These are phyloP conservation scores for Fraxinus anomala DNA, from an alignment of 257 asterid species.

Conservation along the genomic window DNA sequence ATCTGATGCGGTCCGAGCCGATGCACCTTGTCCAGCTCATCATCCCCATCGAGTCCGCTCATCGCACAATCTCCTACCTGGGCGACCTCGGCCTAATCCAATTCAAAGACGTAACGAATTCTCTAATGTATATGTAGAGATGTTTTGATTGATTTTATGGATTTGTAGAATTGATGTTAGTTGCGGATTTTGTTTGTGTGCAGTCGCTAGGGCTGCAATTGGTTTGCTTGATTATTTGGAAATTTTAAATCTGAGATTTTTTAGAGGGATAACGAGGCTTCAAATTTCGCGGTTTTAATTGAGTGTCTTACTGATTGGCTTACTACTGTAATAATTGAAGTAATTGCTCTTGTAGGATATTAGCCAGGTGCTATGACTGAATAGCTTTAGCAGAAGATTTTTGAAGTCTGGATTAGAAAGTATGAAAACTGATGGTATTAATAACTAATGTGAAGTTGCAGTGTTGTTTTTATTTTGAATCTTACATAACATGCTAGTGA, in stretches of 20 bases:
- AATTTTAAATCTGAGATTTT: not conserved
- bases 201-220: conserved; percentile 30
- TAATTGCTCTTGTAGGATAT: conserved; percentile 1
- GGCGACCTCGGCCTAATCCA: conserved; percentile 88
- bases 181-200: conserved; percentile 17
- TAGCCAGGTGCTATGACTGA: not conserved
- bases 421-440: not conserved
- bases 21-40: conserved; percentile 95
- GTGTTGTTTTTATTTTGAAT: conserved; percentile 2
- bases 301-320: not conserved
- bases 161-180: conserved; percentile 21
- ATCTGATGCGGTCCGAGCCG: conserved; percentile 95
- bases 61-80: conserved; percentile 68
- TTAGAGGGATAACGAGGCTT: conserved; percentile 5
- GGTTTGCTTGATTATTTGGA: not conserved
- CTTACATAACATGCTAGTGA: not conserved
- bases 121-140: not conserved
- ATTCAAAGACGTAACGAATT: conserved; percentile 73
- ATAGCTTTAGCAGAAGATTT: conserved; percentile 9
- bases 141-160: not conserved
- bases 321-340: conserved; percentile 1
- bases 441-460: conserved; percentile 13
- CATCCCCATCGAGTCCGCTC: conserved; percentile 92
- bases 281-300: conserved; percentile 10
- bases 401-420: conserved; percentile 15